Percentiles rank a stretch among this genome's conserved stretches.
Evolutionary conservation across 306 rosid genomes (phyloP).

Genomic region (Cotoneaster glaucophyllus): DNA sequence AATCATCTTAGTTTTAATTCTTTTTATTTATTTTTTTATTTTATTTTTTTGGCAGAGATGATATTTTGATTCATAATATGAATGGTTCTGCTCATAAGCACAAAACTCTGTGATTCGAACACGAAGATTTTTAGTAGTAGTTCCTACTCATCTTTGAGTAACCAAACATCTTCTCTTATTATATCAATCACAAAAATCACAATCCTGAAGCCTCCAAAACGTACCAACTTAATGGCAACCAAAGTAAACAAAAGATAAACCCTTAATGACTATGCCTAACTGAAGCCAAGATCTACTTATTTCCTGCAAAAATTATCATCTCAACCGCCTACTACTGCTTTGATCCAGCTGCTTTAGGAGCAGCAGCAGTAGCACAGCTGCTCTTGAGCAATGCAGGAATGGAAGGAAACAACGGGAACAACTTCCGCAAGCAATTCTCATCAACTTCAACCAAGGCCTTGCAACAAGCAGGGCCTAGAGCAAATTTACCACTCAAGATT

Average conservation of each 20-base stretch:
- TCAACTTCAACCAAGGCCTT: background rate
- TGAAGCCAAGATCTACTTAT: background rate
- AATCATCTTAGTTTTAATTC: too few species aligned
- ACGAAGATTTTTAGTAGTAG: too few species aligned
- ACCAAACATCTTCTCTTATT: background rate
- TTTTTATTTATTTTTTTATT: too few species aligned
- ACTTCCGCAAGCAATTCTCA: background rate
- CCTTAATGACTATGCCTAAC: background rate
- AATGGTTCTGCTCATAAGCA: too few species aligned
- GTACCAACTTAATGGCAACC: background rate
- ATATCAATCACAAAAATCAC: background rate
- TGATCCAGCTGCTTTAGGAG: background rate
- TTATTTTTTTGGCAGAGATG: too few species aligned
- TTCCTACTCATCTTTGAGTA: too few species aligned
- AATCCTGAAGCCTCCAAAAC: background rate
- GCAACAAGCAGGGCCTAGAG: slow-evolving; percentile 12
- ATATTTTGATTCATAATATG: too few species aligned
- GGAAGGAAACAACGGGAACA: background rate
- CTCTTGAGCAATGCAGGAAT: slow-evolving; percentile 6
- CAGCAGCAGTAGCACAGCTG: background rate
- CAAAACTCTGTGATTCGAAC: too few species aligned
- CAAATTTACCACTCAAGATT: background rate
- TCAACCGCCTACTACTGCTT: background rate
- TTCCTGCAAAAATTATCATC: background rate
- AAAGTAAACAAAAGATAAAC: background rate